These are phyloP conservation scores for Porodaedalea pini DNA, from an alignment of 1,284 basidiomycete genomes.

Conservation along the genomic window DNA sequence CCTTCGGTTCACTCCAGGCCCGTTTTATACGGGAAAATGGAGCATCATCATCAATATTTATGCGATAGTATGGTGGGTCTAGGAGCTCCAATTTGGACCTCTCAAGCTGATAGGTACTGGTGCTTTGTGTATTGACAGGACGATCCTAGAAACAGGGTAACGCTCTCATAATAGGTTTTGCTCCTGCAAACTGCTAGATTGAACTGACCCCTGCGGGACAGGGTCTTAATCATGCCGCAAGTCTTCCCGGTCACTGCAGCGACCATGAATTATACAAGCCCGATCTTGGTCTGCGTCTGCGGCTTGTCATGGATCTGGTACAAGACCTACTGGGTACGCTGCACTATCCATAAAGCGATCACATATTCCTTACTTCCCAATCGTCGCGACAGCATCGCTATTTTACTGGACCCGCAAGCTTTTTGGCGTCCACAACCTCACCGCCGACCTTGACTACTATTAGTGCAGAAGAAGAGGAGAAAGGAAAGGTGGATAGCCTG, in stretches of 20 bases:
- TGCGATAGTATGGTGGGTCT: constrained; percentile 22
- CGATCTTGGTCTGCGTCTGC: constrained; percentile 22
- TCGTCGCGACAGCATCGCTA: constrained; percentile 3
- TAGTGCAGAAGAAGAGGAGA: not conserved
- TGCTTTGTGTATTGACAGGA: constrained; percentile 13
- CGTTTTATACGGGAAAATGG: constrained; percentile 23
- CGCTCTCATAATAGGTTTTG: not conserved
- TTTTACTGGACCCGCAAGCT: constrained; percentile 1
- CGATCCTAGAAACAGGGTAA: constrained; percentile 24
- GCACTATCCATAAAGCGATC: not conserved
- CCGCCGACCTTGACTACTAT: not conserved
- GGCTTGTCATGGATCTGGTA: constrained; percentile 24
- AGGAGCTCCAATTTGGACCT: not conserved
- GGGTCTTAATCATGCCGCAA: constrained; percentile 26
- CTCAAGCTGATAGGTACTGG: not conserved
- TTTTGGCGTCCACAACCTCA: not conserved
- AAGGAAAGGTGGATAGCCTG: not conserved
- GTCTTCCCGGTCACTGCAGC: constrained; percentile 22
- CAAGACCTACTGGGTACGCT: constrained; percentile 20
- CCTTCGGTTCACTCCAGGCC: constrained; percentile 22
- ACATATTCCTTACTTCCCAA: not conserved
- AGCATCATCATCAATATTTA: constrained; percentile 22
- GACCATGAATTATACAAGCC: constrained; percentile 26
- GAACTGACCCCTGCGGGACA: not conserved
- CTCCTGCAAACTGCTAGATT: not conserved